These are phyloP conservation scores for Leccinum aurantiacum DNA, from an alignment of 768 basidiomycete species.

Conservation along the genomic window DNA sequence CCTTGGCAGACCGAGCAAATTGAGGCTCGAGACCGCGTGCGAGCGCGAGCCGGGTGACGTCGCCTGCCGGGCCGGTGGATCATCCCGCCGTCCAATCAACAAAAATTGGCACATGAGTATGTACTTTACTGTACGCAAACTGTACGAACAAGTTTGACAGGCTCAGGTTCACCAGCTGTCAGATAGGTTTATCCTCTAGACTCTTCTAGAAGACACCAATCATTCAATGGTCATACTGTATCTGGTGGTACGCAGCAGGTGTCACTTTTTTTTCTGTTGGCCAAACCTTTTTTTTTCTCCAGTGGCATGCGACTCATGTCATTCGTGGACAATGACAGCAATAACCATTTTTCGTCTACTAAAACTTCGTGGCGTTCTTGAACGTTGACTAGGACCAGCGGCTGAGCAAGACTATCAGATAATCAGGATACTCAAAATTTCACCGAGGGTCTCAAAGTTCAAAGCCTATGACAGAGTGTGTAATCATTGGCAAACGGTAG, in stretches of 20 bases:
- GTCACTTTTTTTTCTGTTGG: neutral
- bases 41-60: neutral
- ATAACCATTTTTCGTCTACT: neutral
- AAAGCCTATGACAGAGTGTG: neutral
- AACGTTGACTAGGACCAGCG: neutral
- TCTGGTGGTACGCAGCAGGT: neutral
- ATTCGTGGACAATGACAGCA: too few relatives aligned
- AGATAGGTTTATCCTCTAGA: too few relatives aligned
- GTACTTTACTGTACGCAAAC: too few relatives aligned
- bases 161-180: neutral
- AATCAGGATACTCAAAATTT: neutral
- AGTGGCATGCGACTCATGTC: too few relatives aligned
- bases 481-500: neutral
- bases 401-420: too few relatives aligned
- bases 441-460: neutral
- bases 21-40: neutral
- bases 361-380: neutral
- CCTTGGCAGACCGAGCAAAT: too few relatives aligned
- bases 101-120: neutral
- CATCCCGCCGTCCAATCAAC: too few relatives aligned
- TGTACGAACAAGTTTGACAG: neutral
- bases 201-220: too few relatives aligned
- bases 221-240: too few relatives aligned
- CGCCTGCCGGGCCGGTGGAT: neutral
- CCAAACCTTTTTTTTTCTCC: neutral